Evolutionary conservation across 805 yeast species (phyloP).

Genomic region (Diddensiella santjacobensis): DNA sequence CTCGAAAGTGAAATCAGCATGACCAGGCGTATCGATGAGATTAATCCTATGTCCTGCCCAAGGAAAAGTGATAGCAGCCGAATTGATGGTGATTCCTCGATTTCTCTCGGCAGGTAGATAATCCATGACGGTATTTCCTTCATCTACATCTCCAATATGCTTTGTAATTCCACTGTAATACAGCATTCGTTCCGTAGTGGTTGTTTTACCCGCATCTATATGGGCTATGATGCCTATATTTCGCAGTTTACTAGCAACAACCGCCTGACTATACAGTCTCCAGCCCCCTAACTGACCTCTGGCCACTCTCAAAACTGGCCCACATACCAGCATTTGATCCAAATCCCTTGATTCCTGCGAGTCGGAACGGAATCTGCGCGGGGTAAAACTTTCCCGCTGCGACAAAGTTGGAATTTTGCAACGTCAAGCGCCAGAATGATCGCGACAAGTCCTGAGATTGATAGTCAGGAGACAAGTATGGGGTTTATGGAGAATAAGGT

Average conservation of each 20-base stretch:
- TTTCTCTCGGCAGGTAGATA: slow-evolving; percentile 84
- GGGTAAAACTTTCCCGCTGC: too few relatives aligned
- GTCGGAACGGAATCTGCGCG: too few relatives aligned
- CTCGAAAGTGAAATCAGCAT: slow-evolving; percentile 95
- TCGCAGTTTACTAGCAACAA: slow-evolving; percentile 35
- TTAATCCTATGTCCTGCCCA: slow-evolving; percentile 80
- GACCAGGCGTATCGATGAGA: slow-evolving; percentile 96
- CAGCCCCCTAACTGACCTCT: too few relatives aligned
- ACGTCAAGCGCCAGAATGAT: too few relatives aligned
- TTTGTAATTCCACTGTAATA: slow-evolving; percentile 78
- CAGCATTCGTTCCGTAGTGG: slow-evolving; percentile 95
- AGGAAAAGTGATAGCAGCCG: slow-evolving; percentile 89
- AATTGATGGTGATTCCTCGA: slow-evolving; percentile 93
- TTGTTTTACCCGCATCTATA: slow-evolving; percentile 97
- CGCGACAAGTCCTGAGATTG: too few relatives aligned
- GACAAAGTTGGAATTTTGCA: too few relatives aligned
- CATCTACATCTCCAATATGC: slow-evolving; percentile 86
- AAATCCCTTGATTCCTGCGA: too few relatives aligned
- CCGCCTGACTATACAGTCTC: slow-evolving; percentile 1
- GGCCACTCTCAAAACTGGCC: too few relatives aligned
- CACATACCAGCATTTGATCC: too few relatives aligned
- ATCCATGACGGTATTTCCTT: slow-evolving; percentile 95
- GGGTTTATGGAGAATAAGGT: too few relatives aligned
- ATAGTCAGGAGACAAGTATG: neutral
- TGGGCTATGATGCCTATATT: slow-evolving; percentile 98